Base-by-base conservation (phyloP, 1,284 basidiomycete genomes). In the Sporisorium graminicola region DNA sequence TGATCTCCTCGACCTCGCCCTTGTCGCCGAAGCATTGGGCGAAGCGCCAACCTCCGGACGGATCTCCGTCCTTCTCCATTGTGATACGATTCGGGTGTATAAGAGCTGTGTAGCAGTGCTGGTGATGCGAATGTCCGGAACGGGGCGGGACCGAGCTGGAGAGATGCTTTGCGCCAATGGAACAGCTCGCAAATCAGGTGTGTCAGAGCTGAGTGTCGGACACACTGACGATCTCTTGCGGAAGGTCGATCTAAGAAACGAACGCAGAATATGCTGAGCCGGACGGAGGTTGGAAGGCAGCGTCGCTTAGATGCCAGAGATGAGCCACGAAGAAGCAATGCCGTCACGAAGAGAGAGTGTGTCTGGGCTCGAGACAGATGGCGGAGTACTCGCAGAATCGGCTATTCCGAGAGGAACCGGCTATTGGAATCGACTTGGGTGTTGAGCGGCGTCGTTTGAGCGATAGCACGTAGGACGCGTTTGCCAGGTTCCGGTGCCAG, bases 1-100 rank as follows among this genome's bases (percentile, higher is more conserved):
- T 99, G 86, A 99, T 99, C 87, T 99, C 97, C 86, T 99, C 97
- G 31, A 99, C 96, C 86, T 99, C 86, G 40, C 86, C 86, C 77
- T 87, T 86, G 65, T 86, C 85, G 82, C 97, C 97, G 87, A 99
- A 99, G 88, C 97, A 99, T 87, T 99, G 97, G 60, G 97, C 97
- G 87, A 99, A 99, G 83, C 95, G 92, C 97, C 97, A 99, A 85
- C 82, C 82, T 33, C 81, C 81, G 10, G 83, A 84, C 16, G 84
- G 77, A 52, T 85, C 82, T 58, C 80, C 78, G 26, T 85, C 84
- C 58, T 79, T 78, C 57, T 82, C 79, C 81, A 82, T 77, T 67
- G 33, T 72, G 59, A 18, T 22, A 27, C 33, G 33, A n/a, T 55
- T 47, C 7, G 50, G 20, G 47, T 47, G 51, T 50, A 47, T 46